Percentiles rank a stretch among this genome's conserved stretches.
These are phyloP conservation scores for Colletotrichum salicis DNA, from an alignment of 2,329 filamentous ascomycete species.

Conservation along the genomic window DNA sequence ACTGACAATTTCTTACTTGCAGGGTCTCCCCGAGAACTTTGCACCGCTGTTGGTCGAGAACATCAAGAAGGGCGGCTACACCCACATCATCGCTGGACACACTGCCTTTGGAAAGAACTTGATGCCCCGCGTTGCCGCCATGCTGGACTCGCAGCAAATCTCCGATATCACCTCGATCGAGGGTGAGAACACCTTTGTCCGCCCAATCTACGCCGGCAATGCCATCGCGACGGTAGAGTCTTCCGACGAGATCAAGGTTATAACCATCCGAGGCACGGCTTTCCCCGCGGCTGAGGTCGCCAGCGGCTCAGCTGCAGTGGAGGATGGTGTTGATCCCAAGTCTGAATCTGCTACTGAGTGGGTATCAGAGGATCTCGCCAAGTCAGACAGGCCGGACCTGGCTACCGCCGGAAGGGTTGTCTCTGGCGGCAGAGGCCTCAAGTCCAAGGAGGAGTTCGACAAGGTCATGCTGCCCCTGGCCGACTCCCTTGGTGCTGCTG, in stretches of 20 bases:
- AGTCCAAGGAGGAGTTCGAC: constrained; percentile 98
- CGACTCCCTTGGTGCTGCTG: constrained; percentile 92
- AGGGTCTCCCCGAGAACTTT: constrained; percentile 93
- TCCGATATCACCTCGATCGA: constrained; percentile 91
- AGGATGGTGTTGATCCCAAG: constrained; percentile 87
- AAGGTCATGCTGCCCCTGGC: constrained; percentile 90
- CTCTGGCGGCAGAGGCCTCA: constrained; percentile 91
- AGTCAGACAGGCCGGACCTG: constrained; percentile 93
- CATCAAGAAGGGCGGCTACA: constrained; percentile 94
- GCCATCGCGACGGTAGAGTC: constrained; percentile 97
- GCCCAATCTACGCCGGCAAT: constrained; percentile 97
- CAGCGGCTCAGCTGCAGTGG: constrained; percentile 79
- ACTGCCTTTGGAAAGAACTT: constrained; percentile 97
- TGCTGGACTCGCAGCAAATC: constrained; percentile 92
- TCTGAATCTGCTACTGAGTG: constrained; percentile 80
- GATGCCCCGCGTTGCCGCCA: constrained; percentile 88
- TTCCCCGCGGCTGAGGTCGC: constrained; percentile 81
- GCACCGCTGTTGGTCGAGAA: constrained; percentile 95
- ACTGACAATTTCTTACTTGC: not conserved
- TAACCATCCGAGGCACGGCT: constrained; percentile 93
- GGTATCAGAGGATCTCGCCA: constrained; percentile 92
- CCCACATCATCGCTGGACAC: constrained; percentile 89
- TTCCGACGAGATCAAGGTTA: constrained; percentile 82
- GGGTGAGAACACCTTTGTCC: constrained; percentile 92
- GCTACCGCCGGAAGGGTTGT: constrained; percentile 90